Conservation (phyloP, 2,329 filamentous ascomycete genomes). For the Botrytis elliptica region DNA sequence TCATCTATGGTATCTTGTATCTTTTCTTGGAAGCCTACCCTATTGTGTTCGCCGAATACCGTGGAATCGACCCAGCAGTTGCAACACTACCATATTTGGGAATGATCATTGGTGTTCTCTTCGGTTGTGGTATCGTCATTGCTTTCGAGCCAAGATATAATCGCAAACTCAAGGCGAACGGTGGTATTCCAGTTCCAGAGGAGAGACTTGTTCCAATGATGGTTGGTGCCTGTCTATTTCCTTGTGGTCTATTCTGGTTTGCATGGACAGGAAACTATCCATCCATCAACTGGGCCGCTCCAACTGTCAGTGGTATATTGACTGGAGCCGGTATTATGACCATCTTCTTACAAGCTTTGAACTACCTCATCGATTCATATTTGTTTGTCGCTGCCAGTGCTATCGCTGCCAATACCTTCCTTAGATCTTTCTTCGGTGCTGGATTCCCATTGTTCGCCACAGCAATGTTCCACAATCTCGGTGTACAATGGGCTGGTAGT, state of each 20-base stretch:
- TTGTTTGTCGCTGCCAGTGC: conserved; percentile 29
- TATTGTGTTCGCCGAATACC: conserved; percentile 45
- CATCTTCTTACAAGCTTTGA: conserved; percentile 48
- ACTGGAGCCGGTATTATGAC: conserved; percentile 61
- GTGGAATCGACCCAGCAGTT: conserved; percentile 39
- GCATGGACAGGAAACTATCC: conserved; percentile 42
- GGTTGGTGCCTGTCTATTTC: conserved; percentile 42
- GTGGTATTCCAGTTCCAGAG: conserved; percentile 40
- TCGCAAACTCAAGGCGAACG: conserved; percentile 42
- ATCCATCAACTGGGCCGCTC: conserved; percentile 41
- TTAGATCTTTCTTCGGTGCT: conserved; percentile 28
- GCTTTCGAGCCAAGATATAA: conserved; percentile 64
- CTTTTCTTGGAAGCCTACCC: conserved; percentile 51
- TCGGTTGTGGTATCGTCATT: conserved; percentile 63
- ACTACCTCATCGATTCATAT: conserved; percentile 30
- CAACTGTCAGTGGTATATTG: conserved; percentile 44
- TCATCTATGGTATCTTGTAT: conserved; percentile 53
- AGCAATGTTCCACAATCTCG: conserved; percentile 41
- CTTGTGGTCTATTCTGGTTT: conserved; percentile 42
- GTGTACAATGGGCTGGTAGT: conserved; percentile 43
- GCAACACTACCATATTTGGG: conserved; percentile 38
- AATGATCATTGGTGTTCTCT: conserved; percentile 61
- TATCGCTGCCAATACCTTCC: conserved; percentile 30
- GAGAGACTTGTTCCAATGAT: conserved; percentile 44
- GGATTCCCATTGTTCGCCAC: conserved; percentile 39